A percentile compares a stretch with the other conserved stretches of the same genome.
These are phyloP conservation scores for Pythium vanterpoolii DNA, from an alignment of 352 stramenopile species.

Conservation along the genomic window DNA sequence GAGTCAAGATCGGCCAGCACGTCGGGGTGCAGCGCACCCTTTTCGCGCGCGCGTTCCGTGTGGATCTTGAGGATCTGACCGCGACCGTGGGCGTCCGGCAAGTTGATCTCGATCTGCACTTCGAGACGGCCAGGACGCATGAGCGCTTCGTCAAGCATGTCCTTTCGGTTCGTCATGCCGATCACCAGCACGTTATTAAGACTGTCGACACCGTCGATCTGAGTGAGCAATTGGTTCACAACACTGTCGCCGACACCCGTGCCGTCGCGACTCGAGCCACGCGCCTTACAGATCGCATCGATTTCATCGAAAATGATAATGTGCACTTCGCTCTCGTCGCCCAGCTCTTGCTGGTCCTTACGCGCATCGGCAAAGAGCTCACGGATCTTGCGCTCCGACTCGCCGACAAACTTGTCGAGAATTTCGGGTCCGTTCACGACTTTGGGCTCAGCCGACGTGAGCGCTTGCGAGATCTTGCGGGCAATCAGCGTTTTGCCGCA, in stretches of 20 bases:
- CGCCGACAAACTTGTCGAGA: conserved; percentile 99
- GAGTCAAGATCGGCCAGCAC: conserved; percentile 79
- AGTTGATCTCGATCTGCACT: conserved; percentile 99
- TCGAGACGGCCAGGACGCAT: conserved; percentile 98
- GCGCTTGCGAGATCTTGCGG: conserved; percentile 94
- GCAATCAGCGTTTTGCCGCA: conserved; percentile 98
- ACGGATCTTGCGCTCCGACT: conserved; percentile 98
- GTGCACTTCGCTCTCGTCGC: conserved; percentile 97
- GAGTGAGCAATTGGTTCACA: conserved; percentile 99
- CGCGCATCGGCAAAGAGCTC: conserved; percentile 96
- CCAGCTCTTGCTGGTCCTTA: conserved; percentile 86
- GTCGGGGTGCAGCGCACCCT: conserved; percentile 60
- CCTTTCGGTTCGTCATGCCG: conserved; percentile 99
- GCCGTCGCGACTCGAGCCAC: conserved; percentile 90
- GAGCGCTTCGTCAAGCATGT: conserved; percentile 95
- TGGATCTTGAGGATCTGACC: conserved; percentile 99
- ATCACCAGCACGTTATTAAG: conserved; percentile 99
- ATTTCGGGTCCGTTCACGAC: conserved; percentile 99
- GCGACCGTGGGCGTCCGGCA: conserved; percentile 94
- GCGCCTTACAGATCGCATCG: conserved; percentile 98
- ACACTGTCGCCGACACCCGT: conserved; percentile 97
- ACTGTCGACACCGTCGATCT: conserved; percentile 99
- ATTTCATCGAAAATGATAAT: conserved; percentile 99
- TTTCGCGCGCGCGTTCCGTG: conserved; percentile 86
- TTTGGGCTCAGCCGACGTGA: conserved; percentile 96